Percentiles rank a stretch among this genome's conserved stretches.
phyloP scores from a whole-genome alignment of 2,329 filamentous ascomycete species.

The Sporothrix pallida region DNA sequence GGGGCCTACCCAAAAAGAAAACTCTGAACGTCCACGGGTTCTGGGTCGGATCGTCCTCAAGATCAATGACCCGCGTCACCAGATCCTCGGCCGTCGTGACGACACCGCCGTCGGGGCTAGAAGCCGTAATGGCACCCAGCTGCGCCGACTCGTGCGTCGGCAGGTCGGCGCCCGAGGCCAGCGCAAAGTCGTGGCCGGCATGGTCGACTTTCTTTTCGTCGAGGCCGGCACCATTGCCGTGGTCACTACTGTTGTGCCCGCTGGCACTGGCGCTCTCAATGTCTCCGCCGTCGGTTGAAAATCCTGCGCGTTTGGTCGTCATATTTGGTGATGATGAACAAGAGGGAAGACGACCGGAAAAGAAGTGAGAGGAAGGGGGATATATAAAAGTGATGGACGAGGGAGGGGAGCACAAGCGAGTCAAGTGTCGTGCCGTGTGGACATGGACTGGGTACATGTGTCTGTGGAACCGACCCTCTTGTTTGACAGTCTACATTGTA shows the following conservation, averaged over 20 bases:
- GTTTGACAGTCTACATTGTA: no score
- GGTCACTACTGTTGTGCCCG: no score
- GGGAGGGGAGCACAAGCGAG: no score
- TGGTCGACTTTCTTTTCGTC: conserved; percentile 20
- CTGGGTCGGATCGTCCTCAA: conserved; percentile 39
- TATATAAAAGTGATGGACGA: conserved; percentile 4
- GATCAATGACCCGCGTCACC: conserved; percentile 36
- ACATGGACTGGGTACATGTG: no score
- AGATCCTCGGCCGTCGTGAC: conserved; percentile 35
- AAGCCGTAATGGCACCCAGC: neutral
- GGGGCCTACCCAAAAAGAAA: conserved; percentile 34
- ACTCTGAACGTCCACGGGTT: conserved; percentile 39
- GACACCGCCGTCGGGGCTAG: neutral
- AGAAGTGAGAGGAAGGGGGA: neutral
- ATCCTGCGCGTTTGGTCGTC: conserved; percentile 31
- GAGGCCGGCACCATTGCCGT: neutral
- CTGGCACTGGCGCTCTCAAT: conserved; percentile 28
- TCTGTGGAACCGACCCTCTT: no score
- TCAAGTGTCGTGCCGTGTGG: neutral
- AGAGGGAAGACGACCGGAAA: neutral
- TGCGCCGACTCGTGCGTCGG: conserved; percentile 1
- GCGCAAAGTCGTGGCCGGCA: conserved; percentile 13
- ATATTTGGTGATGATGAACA: conserved; percentile 11
- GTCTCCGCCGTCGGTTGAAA: conserved; percentile 26
- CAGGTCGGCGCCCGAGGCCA: conserved; percentile 11